Base-by-base conservation (phyloP, 257 asterid species). In the Hygrophila difformis region DNA sequence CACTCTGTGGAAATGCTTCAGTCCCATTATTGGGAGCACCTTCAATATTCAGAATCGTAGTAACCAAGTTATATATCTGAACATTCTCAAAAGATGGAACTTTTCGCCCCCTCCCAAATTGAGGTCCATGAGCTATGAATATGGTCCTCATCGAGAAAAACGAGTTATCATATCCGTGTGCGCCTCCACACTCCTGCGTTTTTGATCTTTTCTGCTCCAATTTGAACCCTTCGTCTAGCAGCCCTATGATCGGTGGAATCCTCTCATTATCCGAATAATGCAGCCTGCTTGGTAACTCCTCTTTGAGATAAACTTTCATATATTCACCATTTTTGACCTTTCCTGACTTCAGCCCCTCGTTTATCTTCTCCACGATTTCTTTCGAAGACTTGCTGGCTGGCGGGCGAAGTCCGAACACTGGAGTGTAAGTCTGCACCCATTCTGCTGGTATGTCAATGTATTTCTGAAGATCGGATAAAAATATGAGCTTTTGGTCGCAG, bases 21-120 rank as follows among this genome's bases (percentile, higher is more conserved):
- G 91, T 56, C 44, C 94, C 94, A 14, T 82, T 82, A 53, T 82
- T 82, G 1, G 72, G 34, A 16, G 86, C 91, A 38, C 94, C 94
- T 18, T 57, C 37, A 23, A 82, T 60, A 44, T 55, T 39, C 49
- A 82, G 65, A 49, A 82, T 71, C 24, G 53, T 14, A 0, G 86
- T 71, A 23, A 82, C 82, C 77, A 82, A 49, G 55, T 73, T 79
- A 57, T 75, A 82, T 28, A 82, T 71, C 72, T 82, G 60, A 49
- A 82, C 67, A 55, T 82, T 82, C 65, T 82, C 87, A 44, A 78
- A 82, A 18, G 91, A 78, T 2, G 81, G 76, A 6, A 82, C 72
- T 52, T 75, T 82, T 22, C 61, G 45, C 0, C 85, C 85, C 61
- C 65, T 53, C 0, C 62, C 78, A 53, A 82, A 67, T 39, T 39